phyloP scores from a whole-genome alignment of 2,329 filamentous ascomycete genomes.

The Rachicladosporium sp. region DNA sequence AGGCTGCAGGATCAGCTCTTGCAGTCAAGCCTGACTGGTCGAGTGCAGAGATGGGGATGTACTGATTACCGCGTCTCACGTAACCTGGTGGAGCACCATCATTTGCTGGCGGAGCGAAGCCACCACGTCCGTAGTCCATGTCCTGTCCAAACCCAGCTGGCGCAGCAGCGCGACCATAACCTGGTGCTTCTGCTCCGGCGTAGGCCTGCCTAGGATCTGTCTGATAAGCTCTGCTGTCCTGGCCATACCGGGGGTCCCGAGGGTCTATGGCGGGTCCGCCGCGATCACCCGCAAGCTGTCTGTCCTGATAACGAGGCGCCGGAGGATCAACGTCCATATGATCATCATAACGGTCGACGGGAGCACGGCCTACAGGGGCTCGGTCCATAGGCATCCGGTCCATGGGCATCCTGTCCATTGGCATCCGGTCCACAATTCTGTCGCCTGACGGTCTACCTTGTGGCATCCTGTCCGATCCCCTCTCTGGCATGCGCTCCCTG shows the following conservation, averaged over 20 bases:
- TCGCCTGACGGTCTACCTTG: constrained; percentile 5
- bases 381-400: constrained; percentile 14
- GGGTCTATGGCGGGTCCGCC: constrained; percentile 10
- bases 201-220: constrained; percentile 8
- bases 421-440: constrained; percentile 12
- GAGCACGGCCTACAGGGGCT: constrained; percentile 4
- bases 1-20: not conserved
- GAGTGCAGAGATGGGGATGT: constrained; percentile 19
- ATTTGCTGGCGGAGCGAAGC: constrained; percentile 13
- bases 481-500: constrained; percentile 5
- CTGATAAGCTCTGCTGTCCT: constrained; percentile 11
- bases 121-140: constrained; percentile 15
- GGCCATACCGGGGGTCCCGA: constrained; percentile 11
- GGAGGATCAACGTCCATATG: constrained; percentile 18
- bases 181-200: constrained; percentile 1
- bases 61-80: constrained; percentile 22
- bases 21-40: constrained; percentile 11
- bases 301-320: constrained; percentile 4
- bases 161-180: constrained; percentile 9
- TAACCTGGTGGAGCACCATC: constrained; percentile 23
- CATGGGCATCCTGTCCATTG: constrained; percentile 14
- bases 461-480: constrained; percentile 5
- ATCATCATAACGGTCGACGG: constrained; percentile 3
- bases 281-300: not conserved
- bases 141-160: constrained; percentile 18